Conservation (phyloP, 2,329 filamentous ascomycete species). For the Neobulgaria alba region DNA sequence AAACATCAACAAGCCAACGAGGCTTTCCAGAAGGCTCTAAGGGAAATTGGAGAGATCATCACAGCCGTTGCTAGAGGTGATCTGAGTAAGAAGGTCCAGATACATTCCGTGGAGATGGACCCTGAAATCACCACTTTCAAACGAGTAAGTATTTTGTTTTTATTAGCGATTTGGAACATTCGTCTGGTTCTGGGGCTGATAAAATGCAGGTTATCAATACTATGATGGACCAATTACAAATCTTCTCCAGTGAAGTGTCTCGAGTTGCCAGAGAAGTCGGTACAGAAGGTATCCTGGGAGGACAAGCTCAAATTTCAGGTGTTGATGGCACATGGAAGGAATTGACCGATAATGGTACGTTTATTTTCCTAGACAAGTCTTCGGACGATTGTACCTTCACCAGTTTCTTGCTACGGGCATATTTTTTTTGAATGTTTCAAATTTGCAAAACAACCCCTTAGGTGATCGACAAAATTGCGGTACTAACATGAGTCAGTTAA, state of each 20-base stretch:
- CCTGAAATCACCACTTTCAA: slow-evolving; percentile 98
- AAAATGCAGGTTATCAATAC: slow-evolving; percentile 62
- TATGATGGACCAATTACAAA: slow-evolving; percentile 97
- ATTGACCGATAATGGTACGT: slow-evolving; percentile 71
- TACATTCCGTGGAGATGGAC: slow-evolving; percentile 95
- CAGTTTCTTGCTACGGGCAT: not conserved
- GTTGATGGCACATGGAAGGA: slow-evolving; percentile 98
- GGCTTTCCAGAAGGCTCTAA: slow-evolving; percentile 93
- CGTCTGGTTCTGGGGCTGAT: slow-evolving; percentile 4
- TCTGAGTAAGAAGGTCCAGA: slow-evolving; percentile 91
- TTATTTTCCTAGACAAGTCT: too few species aligned
- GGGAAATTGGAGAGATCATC: slow-evolving; percentile 95
- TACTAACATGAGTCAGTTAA: slow-evolving; percentile 46
- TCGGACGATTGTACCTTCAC: too few species aligned
- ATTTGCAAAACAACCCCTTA: not conserved
- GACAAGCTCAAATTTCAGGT: slow-evolving; percentile 86
- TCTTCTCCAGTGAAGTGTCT: slow-evolving; percentile 94
- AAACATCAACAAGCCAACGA: slow-evolving; percentile 98
- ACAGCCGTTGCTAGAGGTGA: slow-evolving; percentile 93
- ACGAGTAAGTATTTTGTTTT: slow-evolving; percentile 46
- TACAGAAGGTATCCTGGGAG: slow-evolving; percentile 87
- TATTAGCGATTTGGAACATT: not conserved
- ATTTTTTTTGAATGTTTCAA: not conserved
- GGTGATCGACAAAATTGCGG: too few species aligned
- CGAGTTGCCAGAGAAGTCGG: slow-evolving; percentile 91